Evolutionary conservation across 2,329 filamentous ascomycete species (phyloP).

Genomic region (Fonsecaea monophora): DNA sequence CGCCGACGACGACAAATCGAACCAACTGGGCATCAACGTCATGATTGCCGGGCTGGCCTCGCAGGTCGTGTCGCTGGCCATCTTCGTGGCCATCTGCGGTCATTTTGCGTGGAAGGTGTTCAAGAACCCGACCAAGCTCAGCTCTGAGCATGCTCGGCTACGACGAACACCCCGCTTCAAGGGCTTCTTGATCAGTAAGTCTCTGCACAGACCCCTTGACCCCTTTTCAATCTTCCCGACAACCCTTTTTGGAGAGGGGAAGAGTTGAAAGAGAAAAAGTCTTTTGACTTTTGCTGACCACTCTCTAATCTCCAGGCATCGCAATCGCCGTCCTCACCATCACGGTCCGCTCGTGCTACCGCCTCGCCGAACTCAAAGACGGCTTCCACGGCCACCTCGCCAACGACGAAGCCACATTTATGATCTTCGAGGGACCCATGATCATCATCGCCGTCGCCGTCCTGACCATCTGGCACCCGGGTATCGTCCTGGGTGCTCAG

Average conservation of each 20-base stretch:
- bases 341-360: slow-evolving; percentile 55
- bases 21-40: slow-evolving; percentile 61
- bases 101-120: slow-evolving; percentile 23
- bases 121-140: slow-evolving; percentile 17
- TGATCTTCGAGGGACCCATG: slow-evolving; percentile 61
- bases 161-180: slow-evolving; percentile 9
- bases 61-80: slow-evolving; percentile 51
- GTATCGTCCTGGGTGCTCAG: slow-evolving; percentile 25
- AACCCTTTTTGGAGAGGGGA: too few relatives aligned
- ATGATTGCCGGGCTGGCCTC: slow-evolving; percentile 68
- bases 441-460: slow-evolving; percentile 52
- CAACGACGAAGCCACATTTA: slow-evolving; percentile 57
- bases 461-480: slow-evolving; percentile 56
- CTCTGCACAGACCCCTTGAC: neutral
- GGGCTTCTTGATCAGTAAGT: slow-evolving; percentile 15
- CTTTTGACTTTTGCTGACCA: neutral
- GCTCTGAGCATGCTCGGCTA: neutral
- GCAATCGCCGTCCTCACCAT: slow-evolving; percentile 50
- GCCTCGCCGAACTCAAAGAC: slow-evolving; percentile 56
- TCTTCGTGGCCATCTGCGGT: slow-evolving; percentile 60
- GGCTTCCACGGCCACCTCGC: slow-evolving; percentile 56
- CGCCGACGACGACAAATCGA: slow-evolving; percentile 47
- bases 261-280: neutral
- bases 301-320: slow-evolving; percentile 36
- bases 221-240: neutral